A percentile compares a stretch with the other conserved stretches of the same genome.
Evolutionary conservation across 768 basidiomycete genomes (phyloP).

Genomic region (Pisolithus tinctorius): DNA sequence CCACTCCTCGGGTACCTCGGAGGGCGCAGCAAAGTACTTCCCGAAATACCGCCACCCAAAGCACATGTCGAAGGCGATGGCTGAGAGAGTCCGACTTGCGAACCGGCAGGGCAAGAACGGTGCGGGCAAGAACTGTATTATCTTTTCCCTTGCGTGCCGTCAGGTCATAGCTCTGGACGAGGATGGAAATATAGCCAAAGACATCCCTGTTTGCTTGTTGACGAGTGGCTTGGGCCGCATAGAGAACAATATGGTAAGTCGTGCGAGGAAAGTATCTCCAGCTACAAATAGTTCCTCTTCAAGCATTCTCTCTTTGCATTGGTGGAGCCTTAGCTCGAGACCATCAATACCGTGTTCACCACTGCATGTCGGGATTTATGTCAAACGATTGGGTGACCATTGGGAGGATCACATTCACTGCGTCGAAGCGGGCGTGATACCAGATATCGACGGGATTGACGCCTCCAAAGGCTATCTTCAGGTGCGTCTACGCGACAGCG

Average conservation of each 20-base stretch:
- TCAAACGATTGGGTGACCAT: conserved; percentile 8
- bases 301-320: conserved; percentile 12
- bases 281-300: conserved; percentile 1
- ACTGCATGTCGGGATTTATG: conserved; percentile 17
- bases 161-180: conserved; percentile 8
- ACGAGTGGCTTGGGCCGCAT: conserved; percentile 16
- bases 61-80: conserved; percentile 11
- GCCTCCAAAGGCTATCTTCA: too few relatives aligned
- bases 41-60: conserved; percentile 15
- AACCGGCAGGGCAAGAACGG: conserved; percentile 1
- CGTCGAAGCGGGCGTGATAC: conserved; percentile 9
- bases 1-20: conserved; percentile 13
- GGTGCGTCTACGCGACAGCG: too few relatives aligned
- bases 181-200: conserved; percentile 5
- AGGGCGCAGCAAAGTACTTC: conserved; percentile 11
- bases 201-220: conserved; percentile 13
- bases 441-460: too few relatives aligned
- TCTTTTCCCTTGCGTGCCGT: conserved; percentile 14
- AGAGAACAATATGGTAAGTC: conserved; percentile 11
- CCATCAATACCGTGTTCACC: conserved; percentile 16
- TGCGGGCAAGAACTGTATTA: conserved; percentile 12
- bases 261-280: not conserved
- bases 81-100: conserved; percentile 6
- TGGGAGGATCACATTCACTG: conserved; percentile 15
- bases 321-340: conserved; percentile 11